phyloP scores from a whole-genome alignment of 129 eudicot genomes.

The Flaveria trinervia region DNA sequence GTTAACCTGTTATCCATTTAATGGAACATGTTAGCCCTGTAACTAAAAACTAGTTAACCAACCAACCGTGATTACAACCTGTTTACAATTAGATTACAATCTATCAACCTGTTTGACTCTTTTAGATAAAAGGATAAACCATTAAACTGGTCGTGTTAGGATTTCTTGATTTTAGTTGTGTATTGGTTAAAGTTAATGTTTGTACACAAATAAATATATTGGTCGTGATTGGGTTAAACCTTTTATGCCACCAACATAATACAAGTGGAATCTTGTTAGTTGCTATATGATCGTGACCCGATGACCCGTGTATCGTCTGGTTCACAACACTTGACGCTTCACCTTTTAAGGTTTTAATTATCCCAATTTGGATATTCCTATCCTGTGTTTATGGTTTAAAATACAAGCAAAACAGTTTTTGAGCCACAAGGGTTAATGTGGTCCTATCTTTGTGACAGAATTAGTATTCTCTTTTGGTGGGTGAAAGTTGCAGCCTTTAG shows the following conservation, averaged over 20 bases:
- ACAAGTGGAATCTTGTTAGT: background rate
- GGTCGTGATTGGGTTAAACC: background rate
- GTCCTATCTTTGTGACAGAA: conserved; percentile 33
- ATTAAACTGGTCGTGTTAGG: background rate
- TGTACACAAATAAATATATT: background rate
- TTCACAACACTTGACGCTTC: conserved; percentile 5
- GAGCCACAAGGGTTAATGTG: conserved; percentile 30
- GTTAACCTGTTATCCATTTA: too few species aligned
- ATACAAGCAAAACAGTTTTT: conserved; percentile 10
- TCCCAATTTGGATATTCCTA: conserved; percentile 26
- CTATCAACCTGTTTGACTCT: background rate
- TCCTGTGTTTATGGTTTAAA: conserved; percentile 2
- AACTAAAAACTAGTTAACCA: too few species aligned
- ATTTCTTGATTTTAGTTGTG: background rate
- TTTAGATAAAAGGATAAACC: background rate
- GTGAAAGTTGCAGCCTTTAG: conserved; percentile 18
- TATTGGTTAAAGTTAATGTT: background rate
- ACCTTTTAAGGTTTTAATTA: conserved; percentile 14
- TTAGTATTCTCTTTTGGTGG: conserved; percentile 32
- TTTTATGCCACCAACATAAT: background rate
- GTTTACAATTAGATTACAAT: too few species aligned
- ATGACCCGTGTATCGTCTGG: conserved; percentile 8
- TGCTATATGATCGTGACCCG: conserved; percentile 16
- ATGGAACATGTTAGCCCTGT: too few species aligned
- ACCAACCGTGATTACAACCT: too few species aligned